A percentile compares a stretch with the other conserved stretches of the same genome.
phyloP scores from a whole-genome alignment of 2,329 filamentous ascomycete genomes.

The Alternaria arbusti region DNA sequence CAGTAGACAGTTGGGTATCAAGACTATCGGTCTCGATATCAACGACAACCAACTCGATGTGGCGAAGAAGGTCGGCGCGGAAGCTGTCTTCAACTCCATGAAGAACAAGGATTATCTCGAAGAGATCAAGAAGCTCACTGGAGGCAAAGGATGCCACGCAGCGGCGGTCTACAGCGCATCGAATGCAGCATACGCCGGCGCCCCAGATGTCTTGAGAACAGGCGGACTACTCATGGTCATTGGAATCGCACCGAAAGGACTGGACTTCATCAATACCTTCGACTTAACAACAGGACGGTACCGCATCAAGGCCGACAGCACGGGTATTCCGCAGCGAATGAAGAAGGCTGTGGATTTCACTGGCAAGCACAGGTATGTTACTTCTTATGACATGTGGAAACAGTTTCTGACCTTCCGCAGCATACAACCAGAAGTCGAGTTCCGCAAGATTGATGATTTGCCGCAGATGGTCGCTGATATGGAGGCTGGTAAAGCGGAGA shows the following conservation, averaged over 20 bases:
- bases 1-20: slow-evolving; percentile 47
- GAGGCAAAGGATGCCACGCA: slow-evolving; percentile 50
- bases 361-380: slow-evolving; percentile 43
- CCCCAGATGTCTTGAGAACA: slow-evolving; percentile 46
- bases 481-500: slow-evolving; percentile 46
- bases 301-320: slow-evolving; percentile 52
- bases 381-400: not conserved
- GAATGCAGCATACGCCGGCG: slow-evolving; percentile 47
- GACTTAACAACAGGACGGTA: slow-evolving; percentile 52
- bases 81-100: slow-evolving; percentile 53
- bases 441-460: slow-evolving; percentile 49
- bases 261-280: slow-evolving; percentile 48
- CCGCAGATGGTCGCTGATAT: slow-evolving; percentile 50
- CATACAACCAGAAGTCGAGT: slow-evolving; percentile 51
- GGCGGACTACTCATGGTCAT: slow-evolving; percentile 54
- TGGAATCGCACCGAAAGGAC: slow-evolving; percentile 48
- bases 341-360: slow-evolving; percentile 54
- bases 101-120: slow-evolving; percentile 47
- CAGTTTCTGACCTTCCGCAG: slow-evolving; percentile 16
- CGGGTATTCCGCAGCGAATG: slow-evolving; percentile 53
- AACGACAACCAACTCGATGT: slow-evolving; percentile 52
- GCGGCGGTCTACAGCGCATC: slow-evolving; percentile 53
- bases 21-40: slow-evolving; percentile 54
- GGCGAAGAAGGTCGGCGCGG: slow-evolving; percentile 50
- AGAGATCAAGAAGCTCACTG: slow-evolving; percentile 51